Conservation (phyloP, 2,329 filamentous ascomycete species). For the Microsporum audouinii region DNA sequence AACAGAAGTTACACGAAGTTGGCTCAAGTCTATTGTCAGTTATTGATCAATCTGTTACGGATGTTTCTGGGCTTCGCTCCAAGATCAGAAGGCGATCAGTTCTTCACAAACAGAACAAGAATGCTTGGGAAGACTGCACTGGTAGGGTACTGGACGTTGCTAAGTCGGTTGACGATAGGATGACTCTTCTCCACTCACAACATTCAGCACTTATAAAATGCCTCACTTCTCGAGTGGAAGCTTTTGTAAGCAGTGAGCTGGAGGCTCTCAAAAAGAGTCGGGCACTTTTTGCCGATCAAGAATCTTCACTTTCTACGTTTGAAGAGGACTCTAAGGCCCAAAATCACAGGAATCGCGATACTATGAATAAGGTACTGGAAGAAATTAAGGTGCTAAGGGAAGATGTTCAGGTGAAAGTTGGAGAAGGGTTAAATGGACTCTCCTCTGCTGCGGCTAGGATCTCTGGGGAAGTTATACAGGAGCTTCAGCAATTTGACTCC, state of each 20-base stretch:
- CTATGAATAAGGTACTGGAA: conserved; percentile 82
- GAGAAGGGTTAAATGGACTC: conserved; percentile 71
- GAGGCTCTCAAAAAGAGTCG: conserved; percentile 59
- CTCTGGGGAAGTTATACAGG: conserved; percentile 74
- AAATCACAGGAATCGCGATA: conserved; percentile 51
- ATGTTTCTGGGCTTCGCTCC: conserved; percentile 70
- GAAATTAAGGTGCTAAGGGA: conserved; percentile 86
- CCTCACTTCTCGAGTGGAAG: conserved; percentile 60
- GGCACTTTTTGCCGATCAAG: conserved; percentile 57
- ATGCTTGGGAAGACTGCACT: conserved; percentile 66
- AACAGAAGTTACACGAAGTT: conserved; percentile 60
- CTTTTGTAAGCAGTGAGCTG: conserved; percentile 65
- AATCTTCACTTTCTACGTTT: conserved; percentile 55
- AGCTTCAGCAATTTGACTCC: conserved; percentile 72
- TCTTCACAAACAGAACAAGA: conserved; percentile 66
- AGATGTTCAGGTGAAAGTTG: conserved; percentile 74
- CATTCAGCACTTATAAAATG: conserved; percentile 59
- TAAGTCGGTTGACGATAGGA: conserved; percentile 59
- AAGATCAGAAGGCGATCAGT: conserved; percentile 81
- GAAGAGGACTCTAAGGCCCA: conserved; percentile 52
- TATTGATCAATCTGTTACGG: conserved; percentile 62
- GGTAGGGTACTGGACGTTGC: conserved; percentile 67
- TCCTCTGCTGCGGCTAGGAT: conserved; percentile 78
- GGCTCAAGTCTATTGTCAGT: conserved; percentile 68
- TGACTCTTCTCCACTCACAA: conserved; percentile 59